Evolutionary conservation across 495 filamentous ascomycete genomes (phyloP), one percentile per base, ranked within the genome.

Genomic region (Penicillium goetzii): DNA sequence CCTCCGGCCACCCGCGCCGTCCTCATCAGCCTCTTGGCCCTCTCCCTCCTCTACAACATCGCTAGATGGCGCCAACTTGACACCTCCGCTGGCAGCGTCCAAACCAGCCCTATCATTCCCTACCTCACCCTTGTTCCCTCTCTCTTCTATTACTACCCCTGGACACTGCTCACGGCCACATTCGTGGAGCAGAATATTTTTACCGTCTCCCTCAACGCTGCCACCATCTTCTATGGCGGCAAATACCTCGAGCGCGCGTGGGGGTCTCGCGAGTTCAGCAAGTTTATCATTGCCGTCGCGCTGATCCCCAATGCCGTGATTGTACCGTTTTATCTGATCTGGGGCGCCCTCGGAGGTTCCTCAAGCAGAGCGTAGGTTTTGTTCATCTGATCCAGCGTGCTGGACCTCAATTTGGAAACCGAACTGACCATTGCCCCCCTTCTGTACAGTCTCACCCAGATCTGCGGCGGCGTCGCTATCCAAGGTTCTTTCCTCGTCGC

Each of bases 401-500:
- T 23, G 21, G 11, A n/a, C 52, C 8, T 25, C 9, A 14, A 36
- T 21, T 7, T 28, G 49, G 33, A 3, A 38, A n/a, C 38, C 28
- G 17, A 43, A 21, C 59, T 71, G 73, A 74, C 75, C 65, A 57
- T 61, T 68, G 67, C 49, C 64, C 63, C 63, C 49, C 67, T 23
- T 28, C 52, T 28, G 14, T 38, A 36, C n/a, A 95, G 90, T 34
- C 78, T 89, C 45, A 89, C 86, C 40, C 87, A 91, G 59, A 91
- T 97, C 68, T 91, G 89, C 70, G 96, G 96, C 63, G 93, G 91
- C 47, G 88, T 96, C 63, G 87, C 92, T 15, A 83, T 97, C 55
- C 93, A 97, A 76, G 92, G 90, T 34, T 92, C 91, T 62, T 98
- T 97, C 80, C 89, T 99, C 61, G 93, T 99, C 69, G 92, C 95